Evolutionary conservation across 352 stramenopile species (phyloP).

Genomic region (Phytopythium oedochilum): DNA sequence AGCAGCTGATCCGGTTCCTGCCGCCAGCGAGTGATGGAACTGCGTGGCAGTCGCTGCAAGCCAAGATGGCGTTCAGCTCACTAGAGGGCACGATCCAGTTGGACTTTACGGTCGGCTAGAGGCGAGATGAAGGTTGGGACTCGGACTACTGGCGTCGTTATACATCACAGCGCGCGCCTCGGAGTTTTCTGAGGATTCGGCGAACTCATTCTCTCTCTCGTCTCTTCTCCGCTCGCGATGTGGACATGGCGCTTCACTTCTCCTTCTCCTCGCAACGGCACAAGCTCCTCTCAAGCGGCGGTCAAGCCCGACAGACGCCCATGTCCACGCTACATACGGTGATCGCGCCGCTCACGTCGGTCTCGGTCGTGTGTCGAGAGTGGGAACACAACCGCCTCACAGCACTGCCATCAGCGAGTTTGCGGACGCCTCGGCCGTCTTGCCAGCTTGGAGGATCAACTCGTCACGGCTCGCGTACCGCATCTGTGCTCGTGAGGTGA

Average conservation of each 20-base stretch:
- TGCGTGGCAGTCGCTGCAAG: conserved; percentile 15
- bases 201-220: too few relatives aligned
- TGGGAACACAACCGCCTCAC: background rate
- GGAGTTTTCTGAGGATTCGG: too few relatives aligned
- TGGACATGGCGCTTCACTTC: too few relatives aligned
- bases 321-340: too few relatives aligned
- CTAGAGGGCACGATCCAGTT: conserved; percentile 56
- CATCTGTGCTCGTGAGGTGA: background rate
- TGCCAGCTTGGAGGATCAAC: background rate
- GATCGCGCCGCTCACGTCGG: background rate
- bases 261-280: too few relatives aligned
- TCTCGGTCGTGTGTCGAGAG: background rate
- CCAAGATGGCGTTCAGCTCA: conserved; percentile 45
- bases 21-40: conserved; percentile 7
- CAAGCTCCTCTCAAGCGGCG: too few relatives aligned
- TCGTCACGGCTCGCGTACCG: background rate
- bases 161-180: too few relatives aligned
- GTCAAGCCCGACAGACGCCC: too few relatives aligned
- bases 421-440: background rate
- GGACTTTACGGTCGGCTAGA: conserved; percentile 30
- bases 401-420: background rate
- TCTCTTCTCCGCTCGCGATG: too few relatives aligned
- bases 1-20: conserved; percentile 77
- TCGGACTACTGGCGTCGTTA: too few relatives aligned
- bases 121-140: too few relatives aligned